Percentiles rank a stretch among this genome's conserved stretches.
phyloP scores from a whole-genome alignment of 2,329 filamentous ascomycete species.

The Ceratocystis destructans region DNA sequence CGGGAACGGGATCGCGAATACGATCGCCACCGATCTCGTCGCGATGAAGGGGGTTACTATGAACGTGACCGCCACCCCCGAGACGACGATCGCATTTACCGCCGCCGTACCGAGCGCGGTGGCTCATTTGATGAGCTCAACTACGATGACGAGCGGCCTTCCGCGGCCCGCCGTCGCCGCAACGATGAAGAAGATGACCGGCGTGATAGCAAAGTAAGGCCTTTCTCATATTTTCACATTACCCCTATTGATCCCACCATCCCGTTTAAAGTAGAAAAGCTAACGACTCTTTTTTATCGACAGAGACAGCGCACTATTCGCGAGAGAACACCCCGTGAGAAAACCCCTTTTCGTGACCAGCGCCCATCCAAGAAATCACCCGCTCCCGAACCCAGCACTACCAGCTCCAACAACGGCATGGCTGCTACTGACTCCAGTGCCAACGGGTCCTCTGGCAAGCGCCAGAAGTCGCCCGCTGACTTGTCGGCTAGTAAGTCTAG shows the following conservation, averaged over 20 bases:
- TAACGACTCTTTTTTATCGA: background rate
- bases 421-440: slow-evolving; percentile 32
- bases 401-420: slow-evolving; percentile 29
- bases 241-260: background rate
- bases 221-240: slow-evolving; percentile 16
- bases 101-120: slow-evolving; percentile 62
- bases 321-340: slow-evolving; percentile 36
- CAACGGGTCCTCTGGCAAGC: slow-evolving; percentile 17
- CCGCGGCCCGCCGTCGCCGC: slow-evolving; percentile 51
- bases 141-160: slow-evolving; percentile 63
- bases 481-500: slow-evolving; percentile 4
- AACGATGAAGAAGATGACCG: slow-evolving; percentile 65
- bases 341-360: slow-evolving; percentile 44
- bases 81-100: slow-evolving; percentile 77
- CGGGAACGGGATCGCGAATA: slow-evolving; percentile 28
- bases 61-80: slow-evolving; percentile 77
- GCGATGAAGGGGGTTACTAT: slow-evolving; percentile 51
- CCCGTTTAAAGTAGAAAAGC: background rate
- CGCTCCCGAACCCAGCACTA: background rate
- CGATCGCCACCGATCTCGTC: slow-evolving; percentile 39
- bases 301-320: slow-evolving; percentile 34
- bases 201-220: slow-evolving; percentile 50
- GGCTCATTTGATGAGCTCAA: slow-evolving; percentile 77
- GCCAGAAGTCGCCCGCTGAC: slow-evolving; percentile 13
- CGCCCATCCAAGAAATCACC: slow-evolving; percentile 31